Base-by-base conservation (phyloP, 495 filamentous ascomycete species). In the Lophium mytilinum region DNA sequence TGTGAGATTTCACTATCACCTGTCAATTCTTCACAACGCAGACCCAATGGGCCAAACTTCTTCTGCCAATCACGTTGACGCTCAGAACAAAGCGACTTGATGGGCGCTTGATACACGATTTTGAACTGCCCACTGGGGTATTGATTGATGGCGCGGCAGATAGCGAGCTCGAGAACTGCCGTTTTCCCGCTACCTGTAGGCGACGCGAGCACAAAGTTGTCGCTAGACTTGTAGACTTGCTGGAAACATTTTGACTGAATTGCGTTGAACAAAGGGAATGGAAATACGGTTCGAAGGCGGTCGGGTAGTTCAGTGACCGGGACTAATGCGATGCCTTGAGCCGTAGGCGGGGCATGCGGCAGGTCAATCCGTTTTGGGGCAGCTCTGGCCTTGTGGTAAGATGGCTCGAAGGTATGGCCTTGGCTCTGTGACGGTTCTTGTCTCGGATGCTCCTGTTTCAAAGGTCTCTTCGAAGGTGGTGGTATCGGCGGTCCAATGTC, bases 101-200 rank as follows among this genome's bases (percentile, higher is more conserved):
- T 96, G 0, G 93, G 93, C 8, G 93, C 93, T 73, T 93, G 89
- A 60, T 98, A 98, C 9, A 98, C 81, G 54, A 96, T 86, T 73
- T 97, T 97, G 79, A 85, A 94, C 37, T 84, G 79, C 51, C 85
- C 82, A 50, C 78, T 82, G 49, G 77, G 77, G 50, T 82, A 73
- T 12, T 70, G 75, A 41, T 80, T 78, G 10, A 88, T 78, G 7
- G 95, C 73, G 58, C 82, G 83, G 72, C 90, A 96, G 50, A 98
- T 92, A 3, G 93, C 92, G 19, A 98, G 76, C 68, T 98, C 93
- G 46, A 97, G 79, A 18, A 97, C 78, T 0, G 80, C 88, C 8
- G 93, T 98, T 68, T 98, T 98, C 7, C 93, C 93, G 65, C 90
- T 91, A 10, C 92, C 92, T 0, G 93, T 98, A 0, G 93, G 93